These are phyloP conservation scores for Aspergillus sp. DNA, from an alignment of 2,329 filamentous ascomycete species.

Conservation along the genomic window DNA sequence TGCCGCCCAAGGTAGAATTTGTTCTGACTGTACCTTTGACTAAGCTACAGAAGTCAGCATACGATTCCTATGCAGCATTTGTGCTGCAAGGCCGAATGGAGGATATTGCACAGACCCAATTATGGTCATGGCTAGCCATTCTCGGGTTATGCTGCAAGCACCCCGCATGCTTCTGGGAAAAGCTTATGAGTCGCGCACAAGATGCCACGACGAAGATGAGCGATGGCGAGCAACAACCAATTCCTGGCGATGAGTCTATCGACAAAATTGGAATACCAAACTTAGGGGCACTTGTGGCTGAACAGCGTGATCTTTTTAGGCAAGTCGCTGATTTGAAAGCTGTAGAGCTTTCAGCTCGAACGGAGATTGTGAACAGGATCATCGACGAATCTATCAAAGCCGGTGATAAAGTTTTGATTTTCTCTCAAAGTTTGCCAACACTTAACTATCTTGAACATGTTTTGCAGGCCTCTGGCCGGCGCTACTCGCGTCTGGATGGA, in stretches of 20 bases:
- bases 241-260: constrained; percentile 34
- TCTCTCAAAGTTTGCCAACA: constrained; percentile 70
- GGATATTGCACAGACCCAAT: constrained; percentile 39
- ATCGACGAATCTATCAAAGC: constrained; percentile 61
- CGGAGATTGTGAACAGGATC: constrained; percentile 66
- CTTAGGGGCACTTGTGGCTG: constrained; percentile 31
- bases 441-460: constrained; percentile 67
- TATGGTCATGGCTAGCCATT: constrained; percentile 58
- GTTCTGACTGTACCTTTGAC: constrained; percentile 73
- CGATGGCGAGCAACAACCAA: constrained; percentile 12
- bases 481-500: constrained; percentile 67
- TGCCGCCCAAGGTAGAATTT: constrained; percentile 79
- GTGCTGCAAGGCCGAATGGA: constrained; percentile 32
- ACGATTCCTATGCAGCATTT: constrained; percentile 53
- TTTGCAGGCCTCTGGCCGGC: constrained; percentile 50
- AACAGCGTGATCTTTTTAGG: constrained; percentile 31
- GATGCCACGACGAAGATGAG: constrained; percentile 16
- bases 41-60: constrained; percentile 61
- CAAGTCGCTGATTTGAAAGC: constrained; percentile 39
- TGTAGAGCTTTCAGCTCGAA: constrained; percentile 65
- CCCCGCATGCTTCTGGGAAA: constrained; percentile 53
- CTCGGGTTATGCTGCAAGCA: constrained; percentile 60
- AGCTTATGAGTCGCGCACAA: constrained; percentile 45
- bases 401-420: constrained; percentile 76
- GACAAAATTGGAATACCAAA: constrained; percentile 36